Evolutionary conservation across 345 rosid genomes (phyloP), one percentile per base, ranked within the genome.

Genomic region (Hibiscus mutabilis): DNA sequence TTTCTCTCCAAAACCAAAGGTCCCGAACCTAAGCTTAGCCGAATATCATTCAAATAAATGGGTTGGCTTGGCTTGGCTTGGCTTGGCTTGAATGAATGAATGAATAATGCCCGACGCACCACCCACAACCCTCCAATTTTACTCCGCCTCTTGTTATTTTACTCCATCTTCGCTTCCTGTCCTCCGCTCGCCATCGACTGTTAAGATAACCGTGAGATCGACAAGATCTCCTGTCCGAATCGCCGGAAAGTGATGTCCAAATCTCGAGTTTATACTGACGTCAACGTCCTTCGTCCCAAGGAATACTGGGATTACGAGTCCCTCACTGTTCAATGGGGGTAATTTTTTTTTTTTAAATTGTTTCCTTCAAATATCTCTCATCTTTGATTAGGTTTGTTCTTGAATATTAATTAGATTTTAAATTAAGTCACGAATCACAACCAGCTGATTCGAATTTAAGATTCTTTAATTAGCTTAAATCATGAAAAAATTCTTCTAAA

Each of bases 161-260:
- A 82, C 84, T 78, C 83, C 76, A 61, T 87, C 69, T 24, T 87
- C 24, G 81, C 81, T 78, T 80, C 72, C 73, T 75, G 85, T 74
- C 80, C 84, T 74, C 88, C 88, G 0, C 35, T 82, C 57, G 85
- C 85, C 71, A 83, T 73, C 2, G 27, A 64, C 74, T 60, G 64
- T 69, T 16, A 22, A 62, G 25, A 8, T 74, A 4, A n/a, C 76
- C 59, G 31, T 60, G 70, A 53, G 68, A 70, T 70, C 73, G 77
- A 72, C 58, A 10, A 11, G 46, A 42, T 40, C 46, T 40, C 46
- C 46, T 40, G 12, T 9, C 14, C 46, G 10, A 42, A 42, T 42
- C 14, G 46, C 46, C 14, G 46, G 14, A 42, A 42, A 42, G 46
- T 42, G 46, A 42, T 42, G 46, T 42, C 46, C 46, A 42, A 42